Evolutionary conservation across 352 stramenopile genomes (phyloP).

Genomic region (Globisporangium alternatum): DNA sequence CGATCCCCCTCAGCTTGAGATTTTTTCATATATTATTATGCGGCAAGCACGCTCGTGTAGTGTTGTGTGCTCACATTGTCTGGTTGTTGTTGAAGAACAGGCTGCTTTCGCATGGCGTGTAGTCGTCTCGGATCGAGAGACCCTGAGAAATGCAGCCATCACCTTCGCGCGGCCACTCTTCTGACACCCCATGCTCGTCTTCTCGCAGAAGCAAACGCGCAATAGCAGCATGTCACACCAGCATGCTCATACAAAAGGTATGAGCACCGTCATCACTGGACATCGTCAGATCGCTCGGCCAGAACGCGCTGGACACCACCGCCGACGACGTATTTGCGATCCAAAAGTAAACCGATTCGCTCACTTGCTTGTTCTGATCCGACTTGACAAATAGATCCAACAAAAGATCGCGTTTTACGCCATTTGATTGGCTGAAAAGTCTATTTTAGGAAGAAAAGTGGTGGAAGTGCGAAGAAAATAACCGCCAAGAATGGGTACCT

Average conservation of each 20-base stretch:
- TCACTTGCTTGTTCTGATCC: not conserved
- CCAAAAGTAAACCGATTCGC: not conserved
- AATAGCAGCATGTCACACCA: slow-evolving; percentile 4
- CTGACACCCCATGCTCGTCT: slow-evolving; percentile 6
- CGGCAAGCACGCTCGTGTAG: not conserved
- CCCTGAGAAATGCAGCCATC: slow-evolving; percentile 10
- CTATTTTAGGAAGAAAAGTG: not conserved
- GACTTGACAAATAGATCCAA: slow-evolving; percentile 4
- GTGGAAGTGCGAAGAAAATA: not conserved
- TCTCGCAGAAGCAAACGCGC: not conserved
- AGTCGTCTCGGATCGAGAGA: not conserved
- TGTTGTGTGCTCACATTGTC: slow-evolving; percentile 5
- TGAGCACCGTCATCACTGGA: not conserved
- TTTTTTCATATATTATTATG: slow-evolving; percentile 13
- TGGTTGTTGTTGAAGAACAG: not conserved
- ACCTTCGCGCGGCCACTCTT: not conserved
- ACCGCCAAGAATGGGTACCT: slow-evolving; percentile 5
- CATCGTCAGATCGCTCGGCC: not conserved
- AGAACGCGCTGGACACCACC: not conserved
- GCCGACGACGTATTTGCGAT: not conserved
- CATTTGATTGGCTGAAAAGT: slow-evolving; percentile 16
- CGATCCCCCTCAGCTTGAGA: slow-evolving; percentile 2
- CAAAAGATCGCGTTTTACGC: slow-evolving; percentile 19
- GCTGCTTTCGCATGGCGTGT: not conserved
- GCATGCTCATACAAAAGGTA: not conserved